phyloP scores from a whole-genome alignment of 2,329 filamentous ascomycete genomes.

The Alternaria angustiovoidea region DNA sequence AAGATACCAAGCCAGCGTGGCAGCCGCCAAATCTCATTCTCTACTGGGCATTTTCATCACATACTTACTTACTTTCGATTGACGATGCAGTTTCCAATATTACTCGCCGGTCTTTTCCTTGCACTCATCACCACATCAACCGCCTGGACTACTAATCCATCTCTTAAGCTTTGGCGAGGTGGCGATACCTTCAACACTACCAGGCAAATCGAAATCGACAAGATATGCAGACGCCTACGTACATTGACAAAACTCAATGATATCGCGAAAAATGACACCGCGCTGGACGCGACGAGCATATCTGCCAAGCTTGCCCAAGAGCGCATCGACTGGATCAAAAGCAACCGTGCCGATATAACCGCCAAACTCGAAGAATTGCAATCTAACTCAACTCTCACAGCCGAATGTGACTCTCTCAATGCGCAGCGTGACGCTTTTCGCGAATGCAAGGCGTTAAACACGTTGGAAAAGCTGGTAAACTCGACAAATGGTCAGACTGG shows the following conservation, averaged over 20 bases:
- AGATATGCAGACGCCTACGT: conserved; percentile 32
- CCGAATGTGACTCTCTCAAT: conserved; percentile 32
- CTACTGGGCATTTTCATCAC: neutral
- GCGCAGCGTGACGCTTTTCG: conserved; percentile 29
- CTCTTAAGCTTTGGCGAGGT: neutral
- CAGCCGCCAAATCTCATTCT: neutral
- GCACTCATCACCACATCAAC: neutral
- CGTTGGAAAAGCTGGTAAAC: conserved; percentile 26
- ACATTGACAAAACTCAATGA: conserved; percentile 32
- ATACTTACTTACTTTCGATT: neutral
- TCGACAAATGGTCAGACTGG: conserved; percentile 35
- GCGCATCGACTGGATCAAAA: conserved; percentile 19
- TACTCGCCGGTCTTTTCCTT: neutral
- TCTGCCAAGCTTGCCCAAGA: conserved; percentile 23
- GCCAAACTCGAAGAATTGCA: conserved; percentile 31
- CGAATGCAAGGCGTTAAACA: conserved; percentile 32
- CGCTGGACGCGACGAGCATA: conserved; percentile 29
- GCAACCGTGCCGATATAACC: conserved; percentile 29
- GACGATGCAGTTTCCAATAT: neutral
- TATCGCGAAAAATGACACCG: conserved; percentile 38
- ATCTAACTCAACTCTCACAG: conserved; percentile 35
- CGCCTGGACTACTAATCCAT: neutral
- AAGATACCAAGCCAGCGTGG: neutral
- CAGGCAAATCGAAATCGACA: neutral
- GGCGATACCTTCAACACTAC: neutral